phyloP scores from a whole-genome alignment of 352 stramenopile genomes.

The Phytophthora cactorum region DNA sequence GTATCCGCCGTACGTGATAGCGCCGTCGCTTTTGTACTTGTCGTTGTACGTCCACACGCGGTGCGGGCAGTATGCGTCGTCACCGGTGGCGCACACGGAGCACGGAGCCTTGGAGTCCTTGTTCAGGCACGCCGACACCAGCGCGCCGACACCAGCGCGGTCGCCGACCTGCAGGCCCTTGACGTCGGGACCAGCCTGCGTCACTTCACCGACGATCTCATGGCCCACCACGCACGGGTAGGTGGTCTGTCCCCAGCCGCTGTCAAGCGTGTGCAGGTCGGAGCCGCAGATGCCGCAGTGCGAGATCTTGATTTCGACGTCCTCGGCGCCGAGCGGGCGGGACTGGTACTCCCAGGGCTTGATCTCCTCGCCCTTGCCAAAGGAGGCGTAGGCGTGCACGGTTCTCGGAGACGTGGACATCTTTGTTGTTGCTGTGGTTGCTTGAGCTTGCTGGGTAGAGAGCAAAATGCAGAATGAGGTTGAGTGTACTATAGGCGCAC shows the following conservation, averaged over 20 bases:
- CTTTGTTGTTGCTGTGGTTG: conserved; percentile 34
- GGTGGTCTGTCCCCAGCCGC: conserved; percentile 45
- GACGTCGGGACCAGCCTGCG: conserved; percentile 47
- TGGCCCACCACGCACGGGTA: conserved; percentile 60
- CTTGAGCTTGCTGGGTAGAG: too few relatives aligned
- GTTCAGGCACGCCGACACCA: conserved; percentile 9
- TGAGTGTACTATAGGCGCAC: too few relatives aligned
- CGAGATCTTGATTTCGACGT: conserved; percentile 53
- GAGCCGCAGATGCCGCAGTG: conserved; percentile 11
- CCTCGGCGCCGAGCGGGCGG: conserved; percentile 47
- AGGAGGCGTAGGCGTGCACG: conserved; percentile 52
- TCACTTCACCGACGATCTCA: conserved; percentile 65
- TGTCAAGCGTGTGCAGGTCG: conserved; percentile 53
- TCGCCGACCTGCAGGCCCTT: conserved; percentile 74
- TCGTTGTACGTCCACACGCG: conserved; percentile 60
- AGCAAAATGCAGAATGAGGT: too few relatives aligned
- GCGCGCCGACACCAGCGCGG: conserved; percentile 64
- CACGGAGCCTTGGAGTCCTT: conserved; percentile 10
- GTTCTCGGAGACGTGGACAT: conserved; percentile 41
- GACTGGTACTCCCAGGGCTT: conserved; percentile 54
- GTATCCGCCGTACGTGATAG: conserved; percentile 65
- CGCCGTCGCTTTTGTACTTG: conserved; percentile 51
- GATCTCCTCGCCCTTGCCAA: conserved; percentile 37
- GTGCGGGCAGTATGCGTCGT: conserved; percentile 68
- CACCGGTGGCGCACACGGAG: conserved; percentile 52